Percentiles rank a stretch among this genome's conserved stretches.
Conservation (phyloP, 768 basidiomycete genomes). For the Crepidotus variabilis region DNA sequence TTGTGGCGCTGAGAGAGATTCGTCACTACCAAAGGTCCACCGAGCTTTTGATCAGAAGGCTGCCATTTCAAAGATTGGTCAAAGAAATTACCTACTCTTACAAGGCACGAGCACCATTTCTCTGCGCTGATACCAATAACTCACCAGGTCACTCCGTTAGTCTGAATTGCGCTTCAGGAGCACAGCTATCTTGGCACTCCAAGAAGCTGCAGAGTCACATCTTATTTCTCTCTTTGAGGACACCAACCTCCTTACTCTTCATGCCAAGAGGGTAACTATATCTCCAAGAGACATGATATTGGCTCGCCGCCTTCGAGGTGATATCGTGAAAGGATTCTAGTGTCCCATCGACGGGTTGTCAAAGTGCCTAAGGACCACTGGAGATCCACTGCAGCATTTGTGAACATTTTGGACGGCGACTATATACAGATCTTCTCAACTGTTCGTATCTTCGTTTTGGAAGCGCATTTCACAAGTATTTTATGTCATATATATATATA, state of each 20-base stretch:
- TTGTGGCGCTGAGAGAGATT: conserved; percentile 75
- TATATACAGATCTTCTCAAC: no score
- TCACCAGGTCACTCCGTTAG: no score
- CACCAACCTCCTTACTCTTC: conserved; percentile 59
- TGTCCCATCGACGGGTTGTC: no score
- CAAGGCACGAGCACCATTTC: conserved; percentile 40
- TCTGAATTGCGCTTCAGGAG: conserved; percentile 77
- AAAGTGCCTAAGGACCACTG: no score
- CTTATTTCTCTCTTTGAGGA: conserved; percentile 72
- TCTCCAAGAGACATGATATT: conserved; percentile 63
- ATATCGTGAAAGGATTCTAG: conserved; percentile 2
- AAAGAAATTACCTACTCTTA: conserved; percentile 81
- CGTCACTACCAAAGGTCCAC: conserved; percentile 61
- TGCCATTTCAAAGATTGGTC: conserved; percentile 69
- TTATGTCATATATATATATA: no score
- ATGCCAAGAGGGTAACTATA: conserved; percentile 55
- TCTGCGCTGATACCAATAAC: no score
- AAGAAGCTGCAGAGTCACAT: conserved; percentile 66
- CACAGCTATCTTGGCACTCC: conserved; percentile 63
- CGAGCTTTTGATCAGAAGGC: conserved; percentile 60
- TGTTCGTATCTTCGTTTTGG: no score
- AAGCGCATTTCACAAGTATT: no score
- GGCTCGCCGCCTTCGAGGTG: conserved; percentile 30
- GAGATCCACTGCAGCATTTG: no score
- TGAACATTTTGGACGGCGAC: no score